Evolutionary conservation across 1,284 basidiomycete species (phyloP).

Genomic region (Xanthoconium separans): DNA sequence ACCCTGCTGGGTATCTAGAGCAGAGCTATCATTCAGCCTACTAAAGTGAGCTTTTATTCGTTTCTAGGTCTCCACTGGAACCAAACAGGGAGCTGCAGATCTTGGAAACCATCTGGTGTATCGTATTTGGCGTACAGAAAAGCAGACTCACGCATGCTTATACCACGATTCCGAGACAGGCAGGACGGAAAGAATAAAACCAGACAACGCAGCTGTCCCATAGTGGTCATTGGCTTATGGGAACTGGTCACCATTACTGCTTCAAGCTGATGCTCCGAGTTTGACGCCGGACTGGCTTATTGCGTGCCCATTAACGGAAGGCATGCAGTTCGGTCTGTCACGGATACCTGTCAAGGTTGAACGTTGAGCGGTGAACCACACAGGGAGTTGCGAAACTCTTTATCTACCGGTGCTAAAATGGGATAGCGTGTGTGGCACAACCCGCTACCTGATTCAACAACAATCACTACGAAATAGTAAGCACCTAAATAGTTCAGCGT

Average conservation of each 20-base stretch:
- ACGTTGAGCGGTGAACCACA: slow-evolving; percentile 6
- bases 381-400: background rate
- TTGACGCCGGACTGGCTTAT: background rate
- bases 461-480: too few relatives aligned
- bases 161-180: slow-evolving; percentile 11
- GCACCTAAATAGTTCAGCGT: too few relatives aligned
- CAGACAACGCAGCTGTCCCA: slow-evolving; percentile 4
- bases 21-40: background rate
- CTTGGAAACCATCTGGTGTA: slow-evolving; percentile 18
- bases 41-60: slow-evolving; percentile 24
- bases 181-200: background rate
- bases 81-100: slow-evolving; percentile 15
- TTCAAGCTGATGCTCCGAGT: background rate
- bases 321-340: background rate
- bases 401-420: too few relatives aligned
- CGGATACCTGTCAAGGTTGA: background rate
- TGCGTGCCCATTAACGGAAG: slow-evolving; percentile 1
- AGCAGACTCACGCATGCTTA: slow-evolving; percentile 10
- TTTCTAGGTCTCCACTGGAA: background rate
- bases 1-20: slow-evolving; percentile 16
- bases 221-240: slow-evolving; percentile 6
- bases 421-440: too few relatives aligned
- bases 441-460: too few relatives aligned
- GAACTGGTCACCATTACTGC: slow-evolving; percentile 9
- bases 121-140: background rate